Conservation (phyloP, 78 protist genomes). For the Polysphondylium violaceum region DNA sequence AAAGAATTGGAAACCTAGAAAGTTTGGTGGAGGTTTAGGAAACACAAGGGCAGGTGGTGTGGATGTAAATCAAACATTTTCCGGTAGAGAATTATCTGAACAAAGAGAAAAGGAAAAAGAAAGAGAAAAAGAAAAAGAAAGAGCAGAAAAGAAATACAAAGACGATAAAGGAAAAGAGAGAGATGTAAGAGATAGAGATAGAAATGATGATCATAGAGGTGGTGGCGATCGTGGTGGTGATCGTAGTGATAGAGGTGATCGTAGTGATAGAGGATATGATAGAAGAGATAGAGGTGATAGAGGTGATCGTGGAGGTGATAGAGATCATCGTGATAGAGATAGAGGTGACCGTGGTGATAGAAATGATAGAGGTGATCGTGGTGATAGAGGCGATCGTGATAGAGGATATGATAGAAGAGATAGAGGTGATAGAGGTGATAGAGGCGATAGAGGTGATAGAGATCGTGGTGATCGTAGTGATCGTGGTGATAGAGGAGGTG, state of each 20-base stretch:
- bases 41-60: slow-evolving; percentile 79
- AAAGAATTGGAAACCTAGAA: slow-evolving; percentile 91
- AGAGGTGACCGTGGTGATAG: slow-evolving; percentile 8
- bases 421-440: slow-evolving; percentile 1
- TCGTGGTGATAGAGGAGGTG: not conserved
- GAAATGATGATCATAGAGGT: not conserved
- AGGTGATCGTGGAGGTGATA: slow-evolving; percentile 25
- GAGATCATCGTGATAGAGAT: not conserved
- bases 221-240: slow-evolving; percentile 7
- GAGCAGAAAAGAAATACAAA: slow-evolving; percentile 4
- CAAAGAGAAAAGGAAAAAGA: slow-evolving; percentile 34
- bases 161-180: slow-evolving; percentile 28
- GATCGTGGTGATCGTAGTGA: slow-evolving; percentile 18
- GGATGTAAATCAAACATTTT: slow-evolving; percentile 77
- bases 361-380: not conserved
- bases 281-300: not conserved
- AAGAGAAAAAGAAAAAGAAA: slow-evolving; percentile 27
- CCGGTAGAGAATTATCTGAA: slow-evolving; percentile 53
- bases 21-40: slow-evolving; percentile 91
- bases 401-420: slow-evolving; percentile 18
- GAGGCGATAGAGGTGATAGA: slow-evolving; percentile 10
- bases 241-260: not conserved
- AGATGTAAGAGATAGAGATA: not conserved
- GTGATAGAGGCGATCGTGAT: not conserved
- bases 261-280: not conserved